Percentiles rank a stretch among this genome's conserved stretches.
Conservation (phyloP, 371 early-diverging fungal species). For the Capillidium rhysosporum region DNA sequence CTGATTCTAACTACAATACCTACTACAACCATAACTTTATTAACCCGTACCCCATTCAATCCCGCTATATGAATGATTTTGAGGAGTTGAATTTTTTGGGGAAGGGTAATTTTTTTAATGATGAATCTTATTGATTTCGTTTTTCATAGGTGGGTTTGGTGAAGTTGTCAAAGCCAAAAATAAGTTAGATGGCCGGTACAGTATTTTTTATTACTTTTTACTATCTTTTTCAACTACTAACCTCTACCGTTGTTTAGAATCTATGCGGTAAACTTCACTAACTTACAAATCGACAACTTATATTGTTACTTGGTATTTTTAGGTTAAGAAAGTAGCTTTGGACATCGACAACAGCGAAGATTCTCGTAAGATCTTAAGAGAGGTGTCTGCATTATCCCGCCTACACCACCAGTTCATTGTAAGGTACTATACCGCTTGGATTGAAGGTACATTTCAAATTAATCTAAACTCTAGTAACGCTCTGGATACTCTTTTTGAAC, state of each 20-base stretch:
- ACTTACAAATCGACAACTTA: not conserved
- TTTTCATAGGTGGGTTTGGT: conserved; percentile 51
- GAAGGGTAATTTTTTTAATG: conserved; percentile 24
- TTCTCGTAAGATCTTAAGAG: conserved; percentile 62
- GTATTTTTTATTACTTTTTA: not conserved
- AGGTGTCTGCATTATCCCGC: conserved; percentile 76
- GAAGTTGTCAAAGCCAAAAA: conserved; percentile 86
- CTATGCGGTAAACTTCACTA: conserved; percentile 8
- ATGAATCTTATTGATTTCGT: not conserved
- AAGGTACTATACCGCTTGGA: conserved; percentile 88
- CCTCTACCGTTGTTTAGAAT: not conserved
- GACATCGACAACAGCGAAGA: conserved; percentile 56
- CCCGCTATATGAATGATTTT: conserved; percentile 71
- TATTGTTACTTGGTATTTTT: not conserved
- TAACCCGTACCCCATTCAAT: conserved; percentile 8
- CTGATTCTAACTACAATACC: conserved; percentile 7
- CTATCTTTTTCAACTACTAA: not conserved
- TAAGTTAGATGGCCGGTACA: conserved; percentile 13
- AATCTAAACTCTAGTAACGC: not conserved
- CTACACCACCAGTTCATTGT: conserved; percentile 83
- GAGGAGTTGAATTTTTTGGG: conserved; percentile 86
- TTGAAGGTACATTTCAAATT: conserved; percentile 32
- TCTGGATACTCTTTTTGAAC: no score
- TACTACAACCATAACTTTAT: not conserved
- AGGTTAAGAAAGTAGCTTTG: conserved; percentile 61